Evolutionary conservation across 2,329 filamentous ascomycete genomes (phyloP).

Genomic region (Ophiostoma ulmi): DNA sequence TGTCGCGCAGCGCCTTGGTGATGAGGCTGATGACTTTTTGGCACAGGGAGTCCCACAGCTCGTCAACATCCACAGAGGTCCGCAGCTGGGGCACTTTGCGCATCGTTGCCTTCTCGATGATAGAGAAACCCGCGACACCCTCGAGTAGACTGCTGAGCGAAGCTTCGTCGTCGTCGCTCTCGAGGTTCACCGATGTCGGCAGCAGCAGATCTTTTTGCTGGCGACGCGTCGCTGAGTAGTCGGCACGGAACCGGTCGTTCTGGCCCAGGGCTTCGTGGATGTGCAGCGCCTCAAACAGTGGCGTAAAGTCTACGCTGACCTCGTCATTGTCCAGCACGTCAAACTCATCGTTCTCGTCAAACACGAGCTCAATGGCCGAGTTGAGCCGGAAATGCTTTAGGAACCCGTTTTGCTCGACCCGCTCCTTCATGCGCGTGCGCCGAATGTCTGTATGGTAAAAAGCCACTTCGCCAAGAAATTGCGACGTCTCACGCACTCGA

Average conservation of each 20-base stretch:
- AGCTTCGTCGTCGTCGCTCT: constrained; percentile 78
- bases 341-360: constrained; percentile 92
- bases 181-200: constrained; percentile 67
- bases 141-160: constrained; percentile 87
- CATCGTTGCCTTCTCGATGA: constrained; percentile 93
- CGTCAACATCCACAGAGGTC: constrained; percentile 84
- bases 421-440: constrained; percentile 73
- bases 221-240: constrained; percentile 86
- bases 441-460: constrained; percentile 94
- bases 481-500: constrained; percentile 89
- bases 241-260: constrained; percentile 80
- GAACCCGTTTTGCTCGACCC: constrained; percentile 69
- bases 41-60: constrained; percentile 98
- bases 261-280: constrained; percentile 94
- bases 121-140: constrained; percentile 91
- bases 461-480: constrained; percentile 91
- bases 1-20: constrained; percentile 66
- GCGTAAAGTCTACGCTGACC: constrained; percentile 88
- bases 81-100: constrained; percentile 77
- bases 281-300: constrained; percentile 89
- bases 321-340: constrained; percentile 95
- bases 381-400: constrained; percentile 84
- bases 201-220: constrained; percentile 88
- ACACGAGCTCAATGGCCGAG: constrained; percentile 90
- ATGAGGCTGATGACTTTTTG: constrained; percentile 79